phyloP scores from a whole-genome alignment of 2,329 filamentous ascomycete species.

The Helotiales sp. region DNA sequence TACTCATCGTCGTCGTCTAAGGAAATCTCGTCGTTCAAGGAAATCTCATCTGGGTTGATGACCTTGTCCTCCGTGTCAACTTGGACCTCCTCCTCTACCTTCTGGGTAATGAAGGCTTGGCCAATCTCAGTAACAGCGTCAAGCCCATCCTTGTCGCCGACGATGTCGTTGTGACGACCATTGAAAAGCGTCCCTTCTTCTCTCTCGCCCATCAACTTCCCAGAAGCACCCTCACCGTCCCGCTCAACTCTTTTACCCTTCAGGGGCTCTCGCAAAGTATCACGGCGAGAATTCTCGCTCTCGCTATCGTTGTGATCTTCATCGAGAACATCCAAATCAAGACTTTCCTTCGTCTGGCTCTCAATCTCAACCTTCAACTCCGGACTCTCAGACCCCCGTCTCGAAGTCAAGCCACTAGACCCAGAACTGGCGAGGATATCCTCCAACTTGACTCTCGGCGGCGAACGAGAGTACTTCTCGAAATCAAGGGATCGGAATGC shows the following conservation, averaged over 20 bases:
- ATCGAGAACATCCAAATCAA: too few species aligned
- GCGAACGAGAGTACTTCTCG: not conserved
- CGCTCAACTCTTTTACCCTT: too few species aligned
- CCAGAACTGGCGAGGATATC: not conserved
- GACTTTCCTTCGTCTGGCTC: too few species aligned
- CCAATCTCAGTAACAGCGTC: not conserved
- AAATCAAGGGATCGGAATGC: not conserved
- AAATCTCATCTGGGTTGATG: slow-evolving; percentile 7
- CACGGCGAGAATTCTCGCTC: too few species aligned
- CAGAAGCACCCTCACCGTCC: not conserved
- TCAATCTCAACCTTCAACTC: too few species aligned
- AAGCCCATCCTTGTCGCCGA: too few species aligned
- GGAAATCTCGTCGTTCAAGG: slow-evolving; percentile 6
- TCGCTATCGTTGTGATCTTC: too few species aligned
- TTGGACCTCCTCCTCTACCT: not conserved
- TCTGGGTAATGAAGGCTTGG: not conserved
- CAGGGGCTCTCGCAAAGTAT: too few species aligned
- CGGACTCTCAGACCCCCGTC: too few species aligned
- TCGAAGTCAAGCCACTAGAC: not conserved
- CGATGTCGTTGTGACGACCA: too few species aligned
- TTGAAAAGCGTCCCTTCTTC: not conserved
- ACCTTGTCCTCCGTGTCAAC: not conserved
- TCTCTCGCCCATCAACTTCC: not conserved
- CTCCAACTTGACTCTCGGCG: slow-evolving; percentile 3
- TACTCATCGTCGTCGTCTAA: slow-evolving; percentile 1